These are phyloP conservation scores for Dioszegia aurantiaca DNA, from an alignment of 768 basidiomycete genomes.

Conservation along the genomic window DNA sequence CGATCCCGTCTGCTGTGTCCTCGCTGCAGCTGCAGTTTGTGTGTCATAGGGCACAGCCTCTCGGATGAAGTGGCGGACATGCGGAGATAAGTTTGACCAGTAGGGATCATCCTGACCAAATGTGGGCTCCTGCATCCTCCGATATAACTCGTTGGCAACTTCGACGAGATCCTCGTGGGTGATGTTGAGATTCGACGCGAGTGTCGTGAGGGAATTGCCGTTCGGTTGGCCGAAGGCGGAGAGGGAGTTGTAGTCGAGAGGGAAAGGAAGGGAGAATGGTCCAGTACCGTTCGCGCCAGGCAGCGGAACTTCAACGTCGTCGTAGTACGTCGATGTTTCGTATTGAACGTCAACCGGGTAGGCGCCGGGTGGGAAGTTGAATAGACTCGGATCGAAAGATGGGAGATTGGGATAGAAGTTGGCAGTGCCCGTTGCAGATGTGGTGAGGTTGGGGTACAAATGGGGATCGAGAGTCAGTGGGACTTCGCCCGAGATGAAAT, in stretches of 20 bases:
- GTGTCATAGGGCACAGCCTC: slow-evolving; percentile 55
- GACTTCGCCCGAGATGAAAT: slow-evolving; percentile 1
- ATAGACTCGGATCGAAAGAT: slow-evolving; percentile 28
- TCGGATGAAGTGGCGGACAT: slow-evolving; percentile 68
- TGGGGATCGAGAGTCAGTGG: slow-evolving; percentile 9
- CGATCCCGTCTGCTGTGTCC: slow-evolving; percentile 14
- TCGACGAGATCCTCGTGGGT: slow-evolving; percentile 64
- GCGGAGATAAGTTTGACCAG: slow-evolving; percentile 67
- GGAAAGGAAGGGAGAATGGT: slow-evolving; percentile 31
- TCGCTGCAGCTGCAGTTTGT: slow-evolving; percentile 7
- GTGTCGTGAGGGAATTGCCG: slow-evolving; percentile 19
- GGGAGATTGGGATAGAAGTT: background rate
- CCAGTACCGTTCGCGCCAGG: slow-evolving; percentile 11
- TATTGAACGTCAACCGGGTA: slow-evolving; percentile 39
- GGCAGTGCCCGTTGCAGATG: background rate
- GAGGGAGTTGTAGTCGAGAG: slow-evolving; percentile 33
- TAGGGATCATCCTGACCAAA: slow-evolving; percentile 63
- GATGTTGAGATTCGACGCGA: slow-evolving; percentile 27
- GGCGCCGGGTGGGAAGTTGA: slow-evolving; percentile 34
- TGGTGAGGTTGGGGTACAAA: background rate
- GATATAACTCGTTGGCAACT: slow-evolving; percentile 64
- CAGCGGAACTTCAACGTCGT: slow-evolving; percentile 20
- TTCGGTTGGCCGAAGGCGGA: slow-evolving; percentile 9
- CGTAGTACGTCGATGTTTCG: slow-evolving; percentile 35
- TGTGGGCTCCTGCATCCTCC: slow-evolving; percentile 57